Evolutionary conservation across 345 rosid genomes (phyloP).

Genomic region (Pugionium dolabratum): DNA sequence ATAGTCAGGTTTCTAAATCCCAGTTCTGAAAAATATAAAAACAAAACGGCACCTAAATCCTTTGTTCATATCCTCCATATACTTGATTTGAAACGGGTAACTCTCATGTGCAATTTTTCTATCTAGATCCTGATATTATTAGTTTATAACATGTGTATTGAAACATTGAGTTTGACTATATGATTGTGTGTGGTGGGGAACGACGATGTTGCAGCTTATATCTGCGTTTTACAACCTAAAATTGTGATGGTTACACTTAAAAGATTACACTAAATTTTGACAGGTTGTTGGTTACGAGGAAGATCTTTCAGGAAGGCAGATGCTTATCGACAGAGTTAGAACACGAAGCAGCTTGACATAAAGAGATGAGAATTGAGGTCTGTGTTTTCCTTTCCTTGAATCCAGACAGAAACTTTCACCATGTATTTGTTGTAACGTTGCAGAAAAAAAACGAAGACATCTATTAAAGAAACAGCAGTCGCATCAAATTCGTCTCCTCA

Average conservation of each 20-base stretch:
- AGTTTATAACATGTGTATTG: not conserved
- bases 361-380: conserved; percentile 13
- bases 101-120: not conserved
- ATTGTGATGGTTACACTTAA: conserved; percentile 7
- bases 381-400: not conserved
- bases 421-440: conserved; percentile 12
- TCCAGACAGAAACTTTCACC: conserved; percentile 4
- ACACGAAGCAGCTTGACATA: conserved; percentile 71
- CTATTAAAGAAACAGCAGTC: conserved; percentile 9
- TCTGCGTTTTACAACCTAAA: not conserved
- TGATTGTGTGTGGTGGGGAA: not conserved
- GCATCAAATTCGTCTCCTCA: conserved; percentile 14
- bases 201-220: not conserved
- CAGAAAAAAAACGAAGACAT: too few relatives aligned
- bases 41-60: conserved; percentile 7
- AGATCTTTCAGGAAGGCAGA: conserved; percentile 91
- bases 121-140: not conserved
- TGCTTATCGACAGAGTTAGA: conserved; percentile 93
- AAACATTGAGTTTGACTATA: not conserved
- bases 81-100: not conserved
- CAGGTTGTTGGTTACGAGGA: conserved; percentile 96
- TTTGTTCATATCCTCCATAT: not conserved
- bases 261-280: conserved; percentile 21
- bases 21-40: not conserved
- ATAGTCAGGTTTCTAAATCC: conserved; percentile 15